Evolutionary conservation across 2,329 filamentous ascomycete species (phyloP).

Genomic region (Diaporthe citrichinensis): DNA sequence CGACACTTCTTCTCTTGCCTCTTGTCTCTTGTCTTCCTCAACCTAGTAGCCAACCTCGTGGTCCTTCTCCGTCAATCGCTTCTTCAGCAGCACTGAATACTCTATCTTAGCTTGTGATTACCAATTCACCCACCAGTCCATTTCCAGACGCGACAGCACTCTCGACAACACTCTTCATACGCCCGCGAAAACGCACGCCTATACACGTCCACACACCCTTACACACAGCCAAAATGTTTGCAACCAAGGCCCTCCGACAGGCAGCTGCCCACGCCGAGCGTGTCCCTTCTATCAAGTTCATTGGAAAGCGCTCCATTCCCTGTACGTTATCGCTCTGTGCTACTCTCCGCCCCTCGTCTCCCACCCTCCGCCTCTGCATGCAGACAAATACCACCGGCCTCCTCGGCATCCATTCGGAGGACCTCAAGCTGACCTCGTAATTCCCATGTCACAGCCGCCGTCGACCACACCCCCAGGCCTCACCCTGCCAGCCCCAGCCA

Average conservation of each 20-base stretch:
- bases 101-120: constrained; percentile 6
- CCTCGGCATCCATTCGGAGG: not conserved
- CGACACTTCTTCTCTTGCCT: not conserved
- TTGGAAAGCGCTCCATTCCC: constrained; percentile 72
- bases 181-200: not conserved
- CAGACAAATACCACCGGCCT: not conserved
- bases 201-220: not conserved
- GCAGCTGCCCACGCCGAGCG: constrained; percentile 72
- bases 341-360: not conserved
- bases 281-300: constrained; percentile 72
- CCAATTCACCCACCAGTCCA: not conserved
- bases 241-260: constrained; percentile 70
- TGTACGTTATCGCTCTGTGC: constrained; percentile 56
- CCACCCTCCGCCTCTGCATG: not conserved
- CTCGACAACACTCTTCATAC: not conserved
- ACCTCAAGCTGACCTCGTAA: constrained; percentile 6
- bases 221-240: constrained; percentile 62
- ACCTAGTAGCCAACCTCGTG: not conserved
- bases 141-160: not conserved
- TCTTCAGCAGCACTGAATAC: not conserved
- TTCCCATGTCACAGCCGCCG: constrained; percentile 63
- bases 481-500: constrained; percentile 80
- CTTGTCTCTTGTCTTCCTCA: not conserved
- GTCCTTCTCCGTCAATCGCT: not conserved
- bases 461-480: constrained; percentile 81